Base-by-base conservation (phyloP, 1,139 yeast genomes). In the Blastobotrys aristatus region DNA sequence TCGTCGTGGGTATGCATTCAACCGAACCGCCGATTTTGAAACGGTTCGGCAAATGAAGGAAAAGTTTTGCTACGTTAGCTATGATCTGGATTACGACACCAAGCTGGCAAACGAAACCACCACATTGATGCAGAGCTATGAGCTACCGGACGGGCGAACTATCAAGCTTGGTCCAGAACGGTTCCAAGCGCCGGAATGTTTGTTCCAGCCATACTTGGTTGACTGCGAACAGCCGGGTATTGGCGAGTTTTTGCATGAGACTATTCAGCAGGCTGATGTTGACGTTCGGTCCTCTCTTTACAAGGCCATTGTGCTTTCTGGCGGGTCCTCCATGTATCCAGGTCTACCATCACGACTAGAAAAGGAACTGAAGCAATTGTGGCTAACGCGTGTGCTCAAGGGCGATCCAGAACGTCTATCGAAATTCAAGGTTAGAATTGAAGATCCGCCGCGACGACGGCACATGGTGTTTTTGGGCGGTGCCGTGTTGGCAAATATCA, bases 391-490 rank as follows among this genome's bases (percentile, higher is more conserved):
- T 60, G 96, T 92, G 16, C 77, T 92, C 53, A 81, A 84, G 57
- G 92, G 90, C 43, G 96, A 92, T 69, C 83, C 97, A 34, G 65
- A 89, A 17, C 79, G 97, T 64, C 75, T 92, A 57, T 86, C 82
- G 56, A 90, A 90, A 67, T 92, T 92, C 70, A 92, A 92, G 70
- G 96, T 94, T 40, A 82, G 95, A 69, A 92, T 92, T 62, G 98
- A 92, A 68, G 98, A 92, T 66, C 98, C 98, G 41, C 99, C 99
- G 59, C 82, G 97, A 74, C 87, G 99, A 75, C 84, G 92, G 67
- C 97, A 94, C 68, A 92, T 92, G 97, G 99, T 92, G 38, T 92
- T 92, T 69, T 83, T 92, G 57, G 99, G 99, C 59, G 99, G 99
- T 62, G 98, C 98, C 5, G 98, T 92, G 17, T 76, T 92, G 63